A percentile compares a stretch with the other conserved stretches of the same genome.
These are phyloP conservation scores for Narthecium ossifragum DNA, from an alignment of 106 monocot species.

Conservation along the genomic window DNA sequence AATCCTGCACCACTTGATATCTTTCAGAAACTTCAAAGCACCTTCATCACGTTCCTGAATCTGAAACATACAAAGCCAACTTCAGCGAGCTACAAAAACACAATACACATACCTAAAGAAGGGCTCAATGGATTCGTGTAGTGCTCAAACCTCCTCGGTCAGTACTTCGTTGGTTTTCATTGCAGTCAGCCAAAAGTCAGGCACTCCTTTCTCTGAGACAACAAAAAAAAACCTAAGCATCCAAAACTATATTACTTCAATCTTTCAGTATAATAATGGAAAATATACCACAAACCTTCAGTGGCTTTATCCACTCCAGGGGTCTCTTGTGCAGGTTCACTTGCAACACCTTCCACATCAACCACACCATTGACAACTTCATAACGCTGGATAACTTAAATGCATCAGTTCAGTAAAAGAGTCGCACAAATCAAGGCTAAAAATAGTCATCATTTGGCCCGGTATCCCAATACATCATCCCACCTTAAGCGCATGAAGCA, in stretches of 20 bases:
- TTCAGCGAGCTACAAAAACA: too few relatives aligned
- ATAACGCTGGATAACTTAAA: slow-evolving; percentile 37
- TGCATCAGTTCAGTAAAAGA: too few relatives aligned
- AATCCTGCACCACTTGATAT: slow-evolving; percentile 38
- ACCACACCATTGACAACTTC: slow-evolving; percentile 60
- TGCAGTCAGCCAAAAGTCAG: slow-evolving; percentile 62
- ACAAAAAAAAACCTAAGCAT: slow-evolving; percentile 3
- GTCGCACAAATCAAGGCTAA: too few relatives aligned
- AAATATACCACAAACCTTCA: slow-evolving; percentile 19
- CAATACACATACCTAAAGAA: too few relatives aligned
- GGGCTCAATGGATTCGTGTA: too few relatives aligned
- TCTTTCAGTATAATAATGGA: neutral
- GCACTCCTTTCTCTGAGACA: slow-evolving; percentile 54
- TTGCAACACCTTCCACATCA: slow-evolving; percentile 46
- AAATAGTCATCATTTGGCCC: too few relatives aligned
- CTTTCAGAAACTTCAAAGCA: slow-evolving; percentile 38
- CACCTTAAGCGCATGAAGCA: too few relatives aligned
- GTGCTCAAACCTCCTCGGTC: slow-evolving; percentile 40
- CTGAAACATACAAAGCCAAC: slow-evolving; percentile 8
- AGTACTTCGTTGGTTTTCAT: slow-evolving; percentile 61
- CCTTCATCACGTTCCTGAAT: slow-evolving; percentile 48
- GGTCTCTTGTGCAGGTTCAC: slow-evolving; percentile 22
- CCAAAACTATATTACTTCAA: neutral
- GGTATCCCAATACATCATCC: too few relatives aligned
- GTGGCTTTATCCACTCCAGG: slow-evolving; percentile 13